phyloP scores from a whole-genome alignment of 169 alveolate species.

The Plasmodium inui region DNA sequence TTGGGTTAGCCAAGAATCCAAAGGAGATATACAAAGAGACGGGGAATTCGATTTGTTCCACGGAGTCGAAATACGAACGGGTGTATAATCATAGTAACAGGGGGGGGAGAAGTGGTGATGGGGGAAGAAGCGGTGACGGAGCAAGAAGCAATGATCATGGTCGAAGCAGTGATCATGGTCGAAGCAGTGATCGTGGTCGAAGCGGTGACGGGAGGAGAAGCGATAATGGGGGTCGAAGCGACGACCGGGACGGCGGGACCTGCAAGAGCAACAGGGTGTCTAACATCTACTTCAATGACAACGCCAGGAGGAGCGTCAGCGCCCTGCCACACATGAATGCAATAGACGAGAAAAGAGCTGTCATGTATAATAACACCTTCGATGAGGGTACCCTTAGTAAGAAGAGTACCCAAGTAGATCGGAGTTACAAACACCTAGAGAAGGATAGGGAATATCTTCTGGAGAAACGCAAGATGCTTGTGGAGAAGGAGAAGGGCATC shows the following conservation, averaged over 20 bases:
- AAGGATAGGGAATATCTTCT: slow-evolving; percentile 65
- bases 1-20: background rate
- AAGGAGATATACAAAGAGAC: slow-evolving; percentile 46
- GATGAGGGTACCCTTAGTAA: slow-evolving; percentile 14
- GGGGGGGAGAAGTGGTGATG: background rate
- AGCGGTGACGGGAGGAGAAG: background rate
- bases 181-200: background rate
- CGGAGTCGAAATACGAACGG: slow-evolving; percentile 35
- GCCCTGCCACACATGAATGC: slow-evolving; percentile 61
- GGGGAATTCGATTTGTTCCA: slow-evolving; percentile 17
- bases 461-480: slow-evolving; percentile 42
- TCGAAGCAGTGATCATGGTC: background rate
- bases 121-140: background rate
- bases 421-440: slow-evolving; percentile 56
- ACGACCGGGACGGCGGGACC: background rate
- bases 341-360: slow-evolving; percentile 4
- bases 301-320: slow-evolving; percentile 70
- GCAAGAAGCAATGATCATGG: background rate
- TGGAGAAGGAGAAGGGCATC: slow-evolving; percentile 64
- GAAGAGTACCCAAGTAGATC: background rate
- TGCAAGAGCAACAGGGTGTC: slow-evolving; percentile 70
- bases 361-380: slow-evolving; percentile 1
- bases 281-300: slow-evolving; percentile 58
- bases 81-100: background rate
- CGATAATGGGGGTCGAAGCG: background rate